These are phyloP conservation scores for Cydonia oblonga DNA, from an alignment of 331 rosid species.

Conservation along the genomic window DNA sequence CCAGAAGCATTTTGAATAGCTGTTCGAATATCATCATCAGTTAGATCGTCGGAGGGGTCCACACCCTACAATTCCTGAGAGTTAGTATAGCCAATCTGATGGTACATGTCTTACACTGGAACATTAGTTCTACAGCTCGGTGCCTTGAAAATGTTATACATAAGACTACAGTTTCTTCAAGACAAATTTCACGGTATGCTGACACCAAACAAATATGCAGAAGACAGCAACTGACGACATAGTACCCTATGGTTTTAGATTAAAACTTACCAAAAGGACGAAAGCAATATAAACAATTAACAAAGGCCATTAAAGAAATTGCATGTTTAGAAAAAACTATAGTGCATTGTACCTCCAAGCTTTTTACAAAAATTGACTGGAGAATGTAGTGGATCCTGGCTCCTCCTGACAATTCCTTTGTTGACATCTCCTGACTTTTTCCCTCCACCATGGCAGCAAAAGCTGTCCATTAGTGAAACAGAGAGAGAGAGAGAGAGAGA, in stretches of 20 bases:
- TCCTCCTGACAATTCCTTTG: constrained; percentile 30
- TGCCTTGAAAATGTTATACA: not conserved
- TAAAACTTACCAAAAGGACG: not conserved
- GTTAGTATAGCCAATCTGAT: not conserved
- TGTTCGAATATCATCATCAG: constrained; percentile 30
- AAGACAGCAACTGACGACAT: not conserved
- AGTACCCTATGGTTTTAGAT: not conserved
- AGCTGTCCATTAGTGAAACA: constrained; percentile 17
- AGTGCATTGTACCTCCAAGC: constrained; percentile 28
- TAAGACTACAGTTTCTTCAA: not conserved
- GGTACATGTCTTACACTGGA: not conserved
- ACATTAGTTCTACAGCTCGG: not conserved
- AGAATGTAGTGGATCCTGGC: constrained; percentile 37
- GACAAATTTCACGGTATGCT: not conserved
- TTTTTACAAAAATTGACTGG: constrained; percentile 39
- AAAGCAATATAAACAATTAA: not conserved
- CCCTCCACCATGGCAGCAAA: constrained; percentile 34
- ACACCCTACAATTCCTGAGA: constrained; percentile 24
- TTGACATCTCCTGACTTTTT: constrained; percentile 25
- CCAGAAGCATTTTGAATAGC: constrained; percentile 44
- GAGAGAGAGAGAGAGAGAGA: not conserved
- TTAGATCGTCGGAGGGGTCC: constrained; percentile 32
- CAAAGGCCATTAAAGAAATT: not conserved
- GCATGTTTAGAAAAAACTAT: not conserved
- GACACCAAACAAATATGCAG: not conserved